Evolutionary conservation across 306 rosid species (phyloP), one percentile per base, ranked within the genome.

Genomic region (Fragaria nilgerrensis): DNA sequence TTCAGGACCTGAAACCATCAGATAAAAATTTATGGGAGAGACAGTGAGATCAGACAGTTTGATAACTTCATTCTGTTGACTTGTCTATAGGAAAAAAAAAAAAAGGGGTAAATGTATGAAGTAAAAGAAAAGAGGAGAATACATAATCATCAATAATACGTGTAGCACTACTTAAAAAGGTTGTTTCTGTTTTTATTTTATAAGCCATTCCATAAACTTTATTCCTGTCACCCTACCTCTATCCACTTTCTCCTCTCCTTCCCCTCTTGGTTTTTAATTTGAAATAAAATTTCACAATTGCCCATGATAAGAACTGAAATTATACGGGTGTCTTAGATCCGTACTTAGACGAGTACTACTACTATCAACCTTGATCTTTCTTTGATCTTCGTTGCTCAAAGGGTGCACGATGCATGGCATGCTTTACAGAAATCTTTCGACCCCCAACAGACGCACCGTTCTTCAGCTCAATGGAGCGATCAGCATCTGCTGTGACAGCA

Each of bases 401-500:
- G 32, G 96, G 47, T 70, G 97, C 92, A 75, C 97, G 96, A 61
- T 91, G 97, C 86, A 74, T 86, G 68, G 99, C 99, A 77, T 85
- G 91, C 87, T 95, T 95, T 58, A 90, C 97, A 16, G 78, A 74
- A 81, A 92, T 80, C 86, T 87, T 95, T 67, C 97, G 91, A 75
- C 92, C 96, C 49, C 86, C 99, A 80, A 91, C 72, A 20, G 91
- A 86, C 34, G 85, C 77, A 70, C 87, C 90, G 75, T 91, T 87
- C 92, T 89, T 95, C 83, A 81, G 84, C 86, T 92, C 96, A 74
- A 95, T 82, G 48, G 99, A 90, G 34, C 90, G 92, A 78, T 84
- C 88, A 48, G 99, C 97, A 55, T 95, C 97, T 69, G 87, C 89
- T 23, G 87, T 87, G 62, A 88, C 91, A 79, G 99, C 99, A 85